phyloP scores from a whole-genome alignment of 2,329 filamentous ascomycete genomes.

The Aspergillus novofumigatus region DNA sequence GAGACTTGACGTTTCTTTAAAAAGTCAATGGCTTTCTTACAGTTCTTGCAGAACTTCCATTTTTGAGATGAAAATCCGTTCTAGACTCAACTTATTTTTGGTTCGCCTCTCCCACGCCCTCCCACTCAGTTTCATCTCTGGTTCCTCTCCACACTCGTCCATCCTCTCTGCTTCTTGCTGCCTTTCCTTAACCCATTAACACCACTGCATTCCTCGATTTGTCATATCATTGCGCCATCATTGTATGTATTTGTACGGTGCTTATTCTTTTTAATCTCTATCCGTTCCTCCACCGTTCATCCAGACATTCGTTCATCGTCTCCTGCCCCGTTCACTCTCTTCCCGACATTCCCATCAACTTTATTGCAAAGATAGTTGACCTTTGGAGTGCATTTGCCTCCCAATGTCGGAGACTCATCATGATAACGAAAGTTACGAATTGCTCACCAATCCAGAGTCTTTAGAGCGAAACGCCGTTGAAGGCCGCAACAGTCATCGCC shows the following conservation, averaged over 20 bases:
- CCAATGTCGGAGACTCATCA: background rate
- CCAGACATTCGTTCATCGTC: background rate
- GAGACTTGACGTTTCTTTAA: background rate
- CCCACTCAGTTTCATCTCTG: background rate
- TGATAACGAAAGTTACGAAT: background rate
- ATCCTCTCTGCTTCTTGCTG: background rate
- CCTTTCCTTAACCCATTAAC: background rate
- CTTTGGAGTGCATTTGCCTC: background rate
- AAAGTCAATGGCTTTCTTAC: background rate
- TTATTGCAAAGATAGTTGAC: background rate
- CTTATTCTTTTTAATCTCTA: background rate
- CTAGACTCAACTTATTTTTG: conserved; percentile 16
- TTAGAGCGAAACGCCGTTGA: background rate
- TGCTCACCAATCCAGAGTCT: background rate
- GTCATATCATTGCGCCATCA: conserved; percentile 1
- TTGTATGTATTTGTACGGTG: background rate
- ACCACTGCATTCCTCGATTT: background rate
- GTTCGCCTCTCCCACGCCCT: conserved; percentile 5
- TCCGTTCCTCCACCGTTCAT: background rate
- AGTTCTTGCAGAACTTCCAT: background rate
- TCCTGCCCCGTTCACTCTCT: background rate
- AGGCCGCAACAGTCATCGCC: background rate
- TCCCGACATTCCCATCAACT: background rate
- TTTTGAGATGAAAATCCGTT: background rate
- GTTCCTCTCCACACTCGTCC: conserved; percentile 6